Base-by-base conservation (phyloP, 352 stramenopile species). In the Phytophthora pinifolia region DNA sequence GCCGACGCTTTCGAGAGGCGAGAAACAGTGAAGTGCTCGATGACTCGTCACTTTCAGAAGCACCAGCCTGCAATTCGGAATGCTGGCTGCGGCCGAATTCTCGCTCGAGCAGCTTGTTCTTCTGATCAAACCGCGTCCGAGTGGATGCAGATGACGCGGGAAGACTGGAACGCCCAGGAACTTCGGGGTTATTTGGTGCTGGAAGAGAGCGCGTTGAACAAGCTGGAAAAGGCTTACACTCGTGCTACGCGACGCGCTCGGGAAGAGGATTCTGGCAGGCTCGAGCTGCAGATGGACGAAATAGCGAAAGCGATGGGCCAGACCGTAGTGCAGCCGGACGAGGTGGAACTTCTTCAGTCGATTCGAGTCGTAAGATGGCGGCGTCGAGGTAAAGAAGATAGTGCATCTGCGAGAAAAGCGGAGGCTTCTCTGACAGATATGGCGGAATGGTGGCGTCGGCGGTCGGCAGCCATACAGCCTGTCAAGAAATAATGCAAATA, bases 401-500 rank as follows among this genome's bases (percentile, higher is more conserved):
- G 1, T 30, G 14, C 10, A 27, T 17, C 17, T 50, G 35, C 65
- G 7, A 59, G 65, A 46, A 14, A 56, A 57, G 38, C 54, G 25
- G 46, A 63, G 31, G 69, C 30, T 39, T 62, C 41, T 25, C 55
- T 53, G 44, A 42, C 15, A n/a, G 76, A 85, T 57, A 31, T 83
- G 2, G 72, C 76, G 3, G 76, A 88, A 36, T 89, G 77, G 74
- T 89, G 79, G 79, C 65, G 74, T 20, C 55, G 36, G 3, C 41
- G 45, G n/a, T 54, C 63, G 9, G 14, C 15, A 3, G 38, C 9
- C 3, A 37, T 41, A 0, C 32, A 59, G 13, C 4, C 17, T 15
- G 42, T 38, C 36, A 54, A 50, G 25, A 52, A 48, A 42, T 63
- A 27, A 53, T 48, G 10, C 9, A 44, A 42, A 6, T 30, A 17